phyloP scores from a whole-genome alignment of 495 filamentous ascomycete genomes.

The Penicillium lividum region DNA sequence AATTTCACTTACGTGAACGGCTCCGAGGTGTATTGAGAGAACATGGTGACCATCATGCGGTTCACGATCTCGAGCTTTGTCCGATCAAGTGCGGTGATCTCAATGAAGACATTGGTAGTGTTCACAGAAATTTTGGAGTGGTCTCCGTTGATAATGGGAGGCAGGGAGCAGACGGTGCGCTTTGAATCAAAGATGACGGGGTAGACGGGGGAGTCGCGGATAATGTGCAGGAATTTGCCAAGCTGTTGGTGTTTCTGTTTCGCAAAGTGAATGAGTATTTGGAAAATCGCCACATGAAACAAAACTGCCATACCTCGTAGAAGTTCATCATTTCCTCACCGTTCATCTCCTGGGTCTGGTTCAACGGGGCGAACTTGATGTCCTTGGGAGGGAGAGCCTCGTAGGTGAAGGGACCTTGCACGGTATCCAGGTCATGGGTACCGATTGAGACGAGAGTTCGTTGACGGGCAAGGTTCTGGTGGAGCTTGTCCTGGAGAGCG shows the following conservation, averaged over 20 bases:
- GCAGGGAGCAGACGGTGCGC: conserved; percentile 84
- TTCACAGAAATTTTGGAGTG: conserved; percentile 91
- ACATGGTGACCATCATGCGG: conserved; percentile 95
- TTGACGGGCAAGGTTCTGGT: conserved; percentile 92
- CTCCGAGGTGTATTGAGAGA: conserved; percentile 86
- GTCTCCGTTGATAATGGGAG: conserved; percentile 96
- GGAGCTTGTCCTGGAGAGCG: conserved; percentile 93
- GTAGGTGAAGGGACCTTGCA: conserved; percentile 95
- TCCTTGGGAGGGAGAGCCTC: conserved; percentile 90
- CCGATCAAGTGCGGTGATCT: conserved; percentile 94
- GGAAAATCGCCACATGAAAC: conserved; percentile 6
- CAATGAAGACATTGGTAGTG: conserved; percentile 92
- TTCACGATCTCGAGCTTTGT: conserved; percentile 96
- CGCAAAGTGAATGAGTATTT: conserved; percentile 5
- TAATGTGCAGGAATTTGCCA: conserved; percentile 83
- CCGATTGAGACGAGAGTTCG: conserved; percentile 93
- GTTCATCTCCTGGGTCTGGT: conserved; percentile 85
- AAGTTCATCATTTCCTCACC: conserved; percentile 89
- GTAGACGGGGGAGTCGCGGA: conserved; percentile 89
- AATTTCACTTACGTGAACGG: conserved; percentile 66
- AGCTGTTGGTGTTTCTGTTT: conserved; percentile 76
- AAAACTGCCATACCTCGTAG: conserved; percentile 64
- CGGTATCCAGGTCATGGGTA: conserved; percentile 92
- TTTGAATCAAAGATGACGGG: conserved; percentile 95
- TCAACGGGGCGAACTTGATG: conserved; percentile 87